Base-by-base conservation (phyloP, 768 basidiomycete genomes). In the Albatrellus ellisii region DNA sequence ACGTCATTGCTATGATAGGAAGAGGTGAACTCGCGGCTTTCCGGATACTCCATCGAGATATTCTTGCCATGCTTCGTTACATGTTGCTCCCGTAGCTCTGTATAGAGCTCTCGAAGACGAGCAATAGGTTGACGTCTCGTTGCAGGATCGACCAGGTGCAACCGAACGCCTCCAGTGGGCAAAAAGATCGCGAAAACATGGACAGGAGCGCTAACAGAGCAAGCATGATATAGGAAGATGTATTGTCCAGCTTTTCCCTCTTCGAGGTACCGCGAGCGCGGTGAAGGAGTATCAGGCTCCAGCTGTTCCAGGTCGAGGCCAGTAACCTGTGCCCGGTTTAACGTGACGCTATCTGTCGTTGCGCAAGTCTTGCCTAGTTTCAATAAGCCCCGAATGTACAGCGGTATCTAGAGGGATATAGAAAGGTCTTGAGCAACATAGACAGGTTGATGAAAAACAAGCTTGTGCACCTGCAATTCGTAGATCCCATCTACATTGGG, bases 401-500 rank as follows among this genome's bases (percentile, higher is more conserved):
- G 71, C 6, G 95, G 88, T 12, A 97, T 69, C 89, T 91, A 36
- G 8, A 45, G 18, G 4, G 2, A 20, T 11, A 36, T 10, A 38
- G 25, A 27, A 42, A 43, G 15, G 34, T 31, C 37, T 12, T 41
- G 26, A 41, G 24, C 34, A 29, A 43, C 20, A 20, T 43, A 18
- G 11, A 26, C 25, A 5, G 5, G 33, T 15, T 6, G 25, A 8
- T 12, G 11, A 40, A 22, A n/a, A n/a, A n/a, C n/a, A n/a, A 20
- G 14, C 37, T 37, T 2, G 50, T 67, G 32, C 49, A 90, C 88
- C 72, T 98, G 91, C 15, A 81, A 69, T 62, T 99, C 95, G 53
- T 81, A 99, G 3, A 95, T 84, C 1, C 89, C 90, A 52, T 97
- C 90, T 7, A 97, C 88, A 54, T 86, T 89, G 0, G 92, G 87